Evolutionary conservation across 495 filamentous ascomycete genomes (phyloP), one percentile per base, ranked within the genome.

Genomic region (Trichoderma parareesei): DNA sequence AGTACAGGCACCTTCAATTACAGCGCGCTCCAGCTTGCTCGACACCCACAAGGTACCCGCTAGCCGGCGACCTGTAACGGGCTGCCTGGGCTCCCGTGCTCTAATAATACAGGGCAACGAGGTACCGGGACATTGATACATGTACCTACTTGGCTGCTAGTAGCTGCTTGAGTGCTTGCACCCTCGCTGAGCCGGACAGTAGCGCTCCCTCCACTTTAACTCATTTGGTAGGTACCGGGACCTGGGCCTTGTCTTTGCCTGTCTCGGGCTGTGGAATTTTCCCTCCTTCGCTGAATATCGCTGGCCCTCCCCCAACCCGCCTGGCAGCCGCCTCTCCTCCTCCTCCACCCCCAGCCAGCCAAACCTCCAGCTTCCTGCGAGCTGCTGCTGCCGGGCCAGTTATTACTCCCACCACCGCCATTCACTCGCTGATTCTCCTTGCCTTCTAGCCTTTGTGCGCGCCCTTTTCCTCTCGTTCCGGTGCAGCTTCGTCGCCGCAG

Each of bases 231-330:
- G 20, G 20, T 57, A 33, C 53, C 53, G 37, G 10, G 18, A 37
- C 27, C 20, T 27, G 53, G 35, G 16, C 53, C 53, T 35, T 57
- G 53, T 57, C 53, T 37, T 41, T 57, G 53, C 27, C 53, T 57
- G 53, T 57, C 53, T 57, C 53, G 53, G 53, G 9, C 53, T 57
- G 53, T 57, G 53, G 53, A 57, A 57, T 57, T 57, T 57, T 57
- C 53, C 53, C 53, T 57, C 53, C 53, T 27, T 57, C 18, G 53
- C 20, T 57, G 53, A 57, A 57, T 33, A 57, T 57, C 53, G 27
- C 14, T 16, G 53, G 33, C 53, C 53, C 53, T 57, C 44, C 16
- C 53, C 53, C 27, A 27, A 27, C 53, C 53, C 53, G 37, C 5
- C 53, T 57, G 35, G 27, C 27, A 35, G 27, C 37, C 53, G 20